Base-by-base conservation (phyloP, 805 yeast species). In the Candida nanaspora region DNA sequence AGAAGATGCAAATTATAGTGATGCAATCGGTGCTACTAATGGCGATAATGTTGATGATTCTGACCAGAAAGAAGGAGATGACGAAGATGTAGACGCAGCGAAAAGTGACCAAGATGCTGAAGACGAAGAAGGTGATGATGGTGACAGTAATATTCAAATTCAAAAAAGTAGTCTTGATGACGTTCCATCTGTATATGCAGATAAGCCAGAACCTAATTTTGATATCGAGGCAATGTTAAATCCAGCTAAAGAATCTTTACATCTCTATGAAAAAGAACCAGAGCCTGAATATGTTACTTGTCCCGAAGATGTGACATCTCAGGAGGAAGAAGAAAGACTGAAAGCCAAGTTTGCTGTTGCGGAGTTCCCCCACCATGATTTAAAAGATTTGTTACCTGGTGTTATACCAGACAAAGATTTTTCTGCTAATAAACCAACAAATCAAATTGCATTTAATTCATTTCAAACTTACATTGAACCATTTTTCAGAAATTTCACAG, bases 401-500 rank as follows among this genome's bases (percentile, higher is more conserved):
- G 77, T 70, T 28, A 80, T 88, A 21, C 98, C 98, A 10, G 80
- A 85, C 57, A 74, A 72, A 41, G 98, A 93, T 61, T 87, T 86
- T 50, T 81, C 96, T 5, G 78, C 79, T 46, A 77, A 81, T 13
- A 91, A 89, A 53, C 89, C 89, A 16, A 63, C 87, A 2, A 91
- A 87, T 59, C 98, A 93, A 64, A 93, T 91, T 15, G 96, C 88
- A 55, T 88, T 85, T 57, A 71, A 85, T 11, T 89, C 98, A 0
- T 93, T 86, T 57, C 83, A 86, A 48, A 65, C 89, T 1, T 86
- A 82, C 49, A 73, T 88, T 29, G 98, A 93, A 57, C 85, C 89
- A 25, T 91, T 76, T 57, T 89, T 82, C 63, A 71, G 95, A 46
- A 74, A 76, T 2, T 86, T 76, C 50, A 66, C 71, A 15, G 95